These are phyloP conservation scores for Pythium scleroteichum DNA, from an alignment of 352 stramenopile genomes.

Conservation along the genomic window DNA sequence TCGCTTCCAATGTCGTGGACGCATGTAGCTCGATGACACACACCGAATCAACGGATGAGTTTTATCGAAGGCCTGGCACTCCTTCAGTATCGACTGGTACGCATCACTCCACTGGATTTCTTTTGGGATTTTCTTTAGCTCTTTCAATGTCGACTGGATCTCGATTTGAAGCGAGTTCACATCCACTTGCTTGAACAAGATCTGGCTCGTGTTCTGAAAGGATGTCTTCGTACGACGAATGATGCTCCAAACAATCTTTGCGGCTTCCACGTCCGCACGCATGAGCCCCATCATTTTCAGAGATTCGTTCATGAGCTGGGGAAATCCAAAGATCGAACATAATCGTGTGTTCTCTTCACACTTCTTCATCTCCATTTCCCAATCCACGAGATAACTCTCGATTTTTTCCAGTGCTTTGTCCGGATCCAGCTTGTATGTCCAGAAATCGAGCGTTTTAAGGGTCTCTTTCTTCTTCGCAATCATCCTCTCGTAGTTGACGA, in stretches of 20 bases:
- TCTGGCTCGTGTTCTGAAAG: slow-evolving; percentile 62
- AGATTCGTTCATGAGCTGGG: slow-evolving; percentile 92
- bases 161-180: slow-evolving; percentile 95
- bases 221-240: slow-evolving; percentile 79
- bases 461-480: slow-evolving; percentile 83
- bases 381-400: slow-evolving; percentile 76
- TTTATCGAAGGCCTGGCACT: slow-evolving; percentile 86
- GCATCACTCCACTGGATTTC: slow-evolving; percentile 91
- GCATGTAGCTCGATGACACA: slow-evolving; percentile 88
- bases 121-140: slow-evolving; percentile 92
- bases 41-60: slow-evolving; percentile 79
- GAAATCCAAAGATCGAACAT: slow-evolving; percentile 94
- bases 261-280: slow-evolving; percentile 69
- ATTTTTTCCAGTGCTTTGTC: slow-evolving; percentile 86
- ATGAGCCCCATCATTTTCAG: slow-evolving; percentile 89
- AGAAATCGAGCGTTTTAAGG: slow-evolving; percentile 85
- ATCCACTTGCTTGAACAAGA: slow-evolving; percentile 92
- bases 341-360: slow-evolving; percentile 92
- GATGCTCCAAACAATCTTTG: slow-evolving; percentile 79
- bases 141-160: slow-evolving; percentile 93
- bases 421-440: slow-evolving; percentile 75
- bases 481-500: slow-evolving; percentile 91
- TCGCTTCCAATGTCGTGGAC: slow-evolving; percentile 92
- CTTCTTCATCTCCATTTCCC: slow-evolving; percentile 89
- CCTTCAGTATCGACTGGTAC: slow-evolving; percentile 85